A percentile compares a stretch with the other conserved stretches of the same genome.
Evolutionary conservation across 352 stramenopile species (phyloP).

Genomic region (Globisporangium echinulatum): DNA sequence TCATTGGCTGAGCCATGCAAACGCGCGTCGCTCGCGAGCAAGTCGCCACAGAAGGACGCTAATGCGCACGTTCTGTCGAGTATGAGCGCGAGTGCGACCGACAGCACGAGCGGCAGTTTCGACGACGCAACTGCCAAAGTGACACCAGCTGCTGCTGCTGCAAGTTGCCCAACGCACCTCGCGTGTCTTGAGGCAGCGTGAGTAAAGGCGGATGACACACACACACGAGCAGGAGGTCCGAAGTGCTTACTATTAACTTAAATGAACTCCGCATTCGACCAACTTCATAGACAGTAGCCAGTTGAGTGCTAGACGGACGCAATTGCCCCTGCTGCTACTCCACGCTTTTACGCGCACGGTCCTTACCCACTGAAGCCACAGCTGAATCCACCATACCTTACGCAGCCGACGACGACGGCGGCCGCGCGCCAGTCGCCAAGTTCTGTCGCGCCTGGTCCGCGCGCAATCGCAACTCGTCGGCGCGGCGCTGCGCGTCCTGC

Average conservation of each 20-base stretch:
- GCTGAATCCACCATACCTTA: not conserved
- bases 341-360: too few species aligned
- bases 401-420: not conserved
- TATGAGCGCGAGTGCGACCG: slow-evolving; percentile 30
- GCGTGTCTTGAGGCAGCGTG: slow-evolving; percentile 39
- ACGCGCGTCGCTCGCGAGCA: not conserved
- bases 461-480: slow-evolving; percentile 40
- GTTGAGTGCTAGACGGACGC: too few species aligned
- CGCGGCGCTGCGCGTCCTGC: slow-evolving; percentile 42
- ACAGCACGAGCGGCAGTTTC: slow-evolving; percentile 57
- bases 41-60: slow-evolving; percentile 11
- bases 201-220: not conserved
- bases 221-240: too few species aligned
- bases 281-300: too few species aligned
- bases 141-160: slow-evolving; percentile 13
- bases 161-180: slow-evolving; percentile 17
- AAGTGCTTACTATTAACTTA: too few species aligned
- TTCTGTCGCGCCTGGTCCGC: slow-evolving; percentile 43
- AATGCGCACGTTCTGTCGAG: slow-evolving; percentile 38
- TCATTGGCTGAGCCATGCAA: not conserved
- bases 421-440: slow-evolving; percentile 6
- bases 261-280: too few species aligned
- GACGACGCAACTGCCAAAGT: slow-evolving; percentile 17
- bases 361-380: too few species aligned
- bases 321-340: too few species aligned